These are phyloP conservation scores for Aspergillus uvarum DNA, from an alignment of 2,329 filamentous ascomycete species.

Conservation along the genomic window DNA sequence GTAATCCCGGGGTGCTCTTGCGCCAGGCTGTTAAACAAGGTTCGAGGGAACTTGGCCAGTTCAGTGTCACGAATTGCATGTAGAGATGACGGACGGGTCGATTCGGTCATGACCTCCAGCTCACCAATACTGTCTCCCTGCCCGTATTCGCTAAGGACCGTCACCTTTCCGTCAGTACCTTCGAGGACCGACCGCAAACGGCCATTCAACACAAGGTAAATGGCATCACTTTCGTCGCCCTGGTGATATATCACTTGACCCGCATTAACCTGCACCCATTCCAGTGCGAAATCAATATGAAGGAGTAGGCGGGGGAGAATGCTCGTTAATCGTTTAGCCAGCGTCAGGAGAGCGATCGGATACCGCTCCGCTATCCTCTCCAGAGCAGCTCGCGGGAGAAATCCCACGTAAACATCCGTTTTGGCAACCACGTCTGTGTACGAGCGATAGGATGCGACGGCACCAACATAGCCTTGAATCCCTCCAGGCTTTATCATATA, in stretches of 20 bases:
- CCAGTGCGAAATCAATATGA: slow-evolving; percentile 96
- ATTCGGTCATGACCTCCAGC: slow-evolving; percentile 94
- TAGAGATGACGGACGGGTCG: slow-evolving; percentile 80
- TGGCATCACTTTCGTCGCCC: slow-evolving; percentile 93
- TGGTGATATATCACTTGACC: slow-evolving; percentile 94
- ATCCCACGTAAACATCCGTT: slow-evolving; percentile 97
- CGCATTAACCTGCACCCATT: slow-evolving; percentile 96
- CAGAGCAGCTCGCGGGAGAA: slow-evolving; percentile 78
- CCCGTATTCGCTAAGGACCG: slow-evolving; percentile 86
- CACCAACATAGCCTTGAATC: slow-evolving; percentile 89
- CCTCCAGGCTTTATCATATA: slow-evolving; percentile 93
- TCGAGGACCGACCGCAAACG: slow-evolving; percentile 83
- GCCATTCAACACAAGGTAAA: slow-evolving; percentile 96
- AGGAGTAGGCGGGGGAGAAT: slow-evolving; percentile 85
- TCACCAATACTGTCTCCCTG: slow-evolving; percentile 98
- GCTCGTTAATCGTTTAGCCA: slow-evolving; percentile 91
- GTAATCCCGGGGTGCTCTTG: slow-evolving; percentile 97
- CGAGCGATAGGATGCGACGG: slow-evolving; percentile 89
- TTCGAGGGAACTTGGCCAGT: slow-evolving; percentile 91
- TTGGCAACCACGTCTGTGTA: slow-evolving; percentile 97
- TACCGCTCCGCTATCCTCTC: slow-evolving; percentile 92
- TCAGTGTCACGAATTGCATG: slow-evolving; percentile 97
- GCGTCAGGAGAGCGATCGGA: slow-evolving; percentile 86
- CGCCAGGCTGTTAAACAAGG: slow-evolving; percentile 94
- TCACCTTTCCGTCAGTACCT: slow-evolving; percentile 75